A percentile compares a stretch with the other conserved stretches of the same genome.
These are phyloP conservation scores for Beauveria asiatica DNA, from an alignment of 2,329 filamentous ascomycete species.

Conservation along the genomic window DNA sequence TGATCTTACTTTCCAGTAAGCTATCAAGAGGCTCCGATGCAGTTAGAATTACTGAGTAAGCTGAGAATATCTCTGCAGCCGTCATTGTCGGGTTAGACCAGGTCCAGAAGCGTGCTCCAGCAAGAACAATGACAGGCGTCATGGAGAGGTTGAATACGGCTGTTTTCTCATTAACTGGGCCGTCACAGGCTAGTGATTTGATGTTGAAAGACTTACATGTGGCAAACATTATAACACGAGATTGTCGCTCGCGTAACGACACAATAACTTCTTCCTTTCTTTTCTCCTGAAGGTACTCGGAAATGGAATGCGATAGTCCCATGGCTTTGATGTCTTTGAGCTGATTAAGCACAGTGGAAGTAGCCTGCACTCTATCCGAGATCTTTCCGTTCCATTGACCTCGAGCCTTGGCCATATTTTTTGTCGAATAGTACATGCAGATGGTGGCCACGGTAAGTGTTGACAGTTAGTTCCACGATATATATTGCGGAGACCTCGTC, in stretches of 20 bases:
- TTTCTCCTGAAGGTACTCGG: not conserved
- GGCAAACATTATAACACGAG: not conserved
- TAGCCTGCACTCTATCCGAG: not conserved
- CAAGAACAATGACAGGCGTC: not conserved
- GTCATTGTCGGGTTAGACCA: not conserved
- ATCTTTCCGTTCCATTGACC: not conserved
- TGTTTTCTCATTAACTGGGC: not conserved
- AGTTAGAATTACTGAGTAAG: not conserved
- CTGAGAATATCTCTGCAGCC: not conserved
- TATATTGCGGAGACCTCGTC: not conserved
- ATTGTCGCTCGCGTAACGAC: not conserved
- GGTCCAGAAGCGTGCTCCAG: not conserved
- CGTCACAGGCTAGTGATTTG: too few relatives aligned
- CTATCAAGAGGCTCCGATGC: not conserved
- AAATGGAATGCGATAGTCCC: not conserved
- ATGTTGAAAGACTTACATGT: not conserved
- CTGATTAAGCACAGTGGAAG: not conserved
- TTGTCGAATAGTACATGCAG: not conserved
- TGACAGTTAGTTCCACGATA: not conserved
- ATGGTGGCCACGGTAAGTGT: not conserved
- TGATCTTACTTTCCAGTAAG: not conserved
- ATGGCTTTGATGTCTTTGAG: not conserved
- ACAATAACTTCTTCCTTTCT: not conserved
- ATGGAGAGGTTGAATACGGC: not conserved
- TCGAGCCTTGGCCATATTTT: not conserved